A percentile compares a stretch with the other conserved stretches of the same genome.
phyloP scores from a whole-genome alignment of 2,329 filamentous ascomycete species.

The Elsinoe ampelina region DNA sequence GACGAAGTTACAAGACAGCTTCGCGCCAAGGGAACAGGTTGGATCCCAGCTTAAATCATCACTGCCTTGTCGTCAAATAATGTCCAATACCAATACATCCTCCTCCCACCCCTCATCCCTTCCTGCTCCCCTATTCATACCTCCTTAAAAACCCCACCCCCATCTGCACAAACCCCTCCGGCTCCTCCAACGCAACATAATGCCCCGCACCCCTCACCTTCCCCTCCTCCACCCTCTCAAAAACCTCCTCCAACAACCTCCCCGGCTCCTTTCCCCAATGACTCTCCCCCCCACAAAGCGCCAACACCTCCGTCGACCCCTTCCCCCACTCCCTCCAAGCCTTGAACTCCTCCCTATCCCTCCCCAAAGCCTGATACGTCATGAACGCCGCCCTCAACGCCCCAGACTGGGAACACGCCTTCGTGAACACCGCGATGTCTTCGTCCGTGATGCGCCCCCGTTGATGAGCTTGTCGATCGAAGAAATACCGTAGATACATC shows the following conservation, averaged over 20 bases:
- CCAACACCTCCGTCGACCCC: conserved; percentile 22
- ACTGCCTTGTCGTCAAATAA: background rate
- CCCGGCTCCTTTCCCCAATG: conserved; percentile 19
- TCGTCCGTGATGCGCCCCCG: conserved; percentile 27
- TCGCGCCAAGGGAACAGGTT: conserved; percentile 12
- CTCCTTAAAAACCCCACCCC: background rate
- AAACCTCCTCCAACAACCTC: conserved; percentile 18
- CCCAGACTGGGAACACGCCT: conserved; percentile 27
- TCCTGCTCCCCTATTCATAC: background rate
- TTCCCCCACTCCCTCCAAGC: conserved; percentile 22
- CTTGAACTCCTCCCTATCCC: conserved; percentile 24
- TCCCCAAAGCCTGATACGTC: conserved; percentile 28
- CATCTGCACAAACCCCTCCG: background rate
- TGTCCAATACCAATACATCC: background rate
- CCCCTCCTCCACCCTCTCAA: background rate
- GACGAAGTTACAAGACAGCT: conserved; percentile 22
- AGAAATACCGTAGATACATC: conserved; percentile 36
- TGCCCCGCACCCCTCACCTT: background rate
- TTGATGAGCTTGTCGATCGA: conserved; percentile 30
- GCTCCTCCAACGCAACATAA: conserved; percentile 11
- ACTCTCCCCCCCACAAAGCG: conserved; percentile 22
- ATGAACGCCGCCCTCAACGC: conserved; percentile 27
- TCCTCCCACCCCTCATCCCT: background rate
- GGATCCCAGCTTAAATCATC: background rate
- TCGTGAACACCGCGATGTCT: conserved; percentile 33